These are phyloP conservation scores for Geotrichum carabidarum DNA, from an alignment of 1,139 yeast species.

Conservation along the genomic window DNA sequence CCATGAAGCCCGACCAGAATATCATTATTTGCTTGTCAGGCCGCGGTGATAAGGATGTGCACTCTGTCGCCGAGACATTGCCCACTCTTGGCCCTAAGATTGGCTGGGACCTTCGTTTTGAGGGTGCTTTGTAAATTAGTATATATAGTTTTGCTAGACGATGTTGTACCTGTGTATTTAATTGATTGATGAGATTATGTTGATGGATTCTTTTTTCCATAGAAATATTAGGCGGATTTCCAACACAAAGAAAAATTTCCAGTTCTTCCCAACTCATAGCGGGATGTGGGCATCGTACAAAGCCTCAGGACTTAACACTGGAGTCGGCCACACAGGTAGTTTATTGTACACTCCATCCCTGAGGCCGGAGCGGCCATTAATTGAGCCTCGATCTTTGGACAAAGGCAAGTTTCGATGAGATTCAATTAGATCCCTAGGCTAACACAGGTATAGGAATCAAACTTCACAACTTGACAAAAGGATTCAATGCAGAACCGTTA, in stretches of 20 bases:
- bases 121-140: constrained; percentile 30
- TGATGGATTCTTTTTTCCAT: no score
- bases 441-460: constrained; percentile 1
- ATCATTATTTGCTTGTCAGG: constrained; percentile 88
- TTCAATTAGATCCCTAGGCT: not conserved
- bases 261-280: no score
- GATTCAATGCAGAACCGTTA: constrained; percentile 11
- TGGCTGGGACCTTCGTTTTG: constrained; percentile 94
- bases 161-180: not conserved
- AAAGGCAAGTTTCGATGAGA: not conserved
- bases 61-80: constrained; percentile 89
- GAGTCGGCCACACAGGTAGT: constrained; percentile 1
- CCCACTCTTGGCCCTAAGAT: constrained; percentile 86
- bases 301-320: not conserved
- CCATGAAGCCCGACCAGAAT: constrained; percentile 71
- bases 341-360: constrained; percentile 9
- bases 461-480: constrained; percentile 12
- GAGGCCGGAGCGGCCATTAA: not conserved
- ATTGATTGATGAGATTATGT: not conserved
- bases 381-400: not conserved
- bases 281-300: not conserved
- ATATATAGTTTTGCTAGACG: no score
- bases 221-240: no score
- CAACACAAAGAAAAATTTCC: no score
- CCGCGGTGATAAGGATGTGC: constrained; percentile 98